Evolutionary conservation across 352 stramenopile genomes (phyloP).

Genomic region (Phytophthora brassicae): DNA sequence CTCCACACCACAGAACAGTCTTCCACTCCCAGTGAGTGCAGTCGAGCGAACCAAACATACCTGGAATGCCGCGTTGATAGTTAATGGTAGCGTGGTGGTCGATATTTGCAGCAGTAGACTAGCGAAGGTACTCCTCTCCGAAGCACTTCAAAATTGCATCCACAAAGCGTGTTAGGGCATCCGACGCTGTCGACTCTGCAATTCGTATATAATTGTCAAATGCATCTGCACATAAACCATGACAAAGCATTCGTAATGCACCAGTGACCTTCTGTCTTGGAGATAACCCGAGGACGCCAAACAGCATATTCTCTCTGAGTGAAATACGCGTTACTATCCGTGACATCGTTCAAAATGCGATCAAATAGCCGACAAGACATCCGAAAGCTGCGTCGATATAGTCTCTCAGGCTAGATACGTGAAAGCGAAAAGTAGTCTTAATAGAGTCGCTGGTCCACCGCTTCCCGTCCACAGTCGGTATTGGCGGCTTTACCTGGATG

Average conservation of each 20-base stretch:
- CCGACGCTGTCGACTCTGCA: not conserved
- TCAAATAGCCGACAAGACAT: too few relatives aligned
- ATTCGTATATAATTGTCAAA: not conserved
- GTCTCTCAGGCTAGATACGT: too few relatives aligned
- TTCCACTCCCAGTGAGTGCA: slow-evolving; percentile 8
- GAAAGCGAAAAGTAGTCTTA: too few relatives aligned
- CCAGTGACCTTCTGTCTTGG: too few relatives aligned
- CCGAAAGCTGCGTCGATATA: too few relatives aligned
- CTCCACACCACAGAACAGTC: not conserved
- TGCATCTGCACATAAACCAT: not conserved
- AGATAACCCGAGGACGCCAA: too few relatives aligned
- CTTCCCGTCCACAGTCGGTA: too few relatives aligned
- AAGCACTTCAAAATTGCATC: not conserved
- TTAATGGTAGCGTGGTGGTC: not conserved
- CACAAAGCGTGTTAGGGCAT: not conserved
- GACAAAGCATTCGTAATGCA: not conserved
- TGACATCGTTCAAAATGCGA: too few relatives aligned
- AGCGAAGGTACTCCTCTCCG: not conserved
- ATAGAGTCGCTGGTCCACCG: too few relatives aligned
- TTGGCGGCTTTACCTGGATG: too few relatives aligned
- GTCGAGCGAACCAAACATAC: slow-evolving; percentile 7
- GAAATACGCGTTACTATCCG: not conserved
- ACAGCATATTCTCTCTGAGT: not conserved
- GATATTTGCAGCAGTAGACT: not conserved
- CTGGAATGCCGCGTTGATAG: not conserved